Evolutionary conservation across 768 basidiomycete genomes (phyloP), one percentile per base, ranked within the genome.

Genomic region (Boletus eberwhitei): DNA sequence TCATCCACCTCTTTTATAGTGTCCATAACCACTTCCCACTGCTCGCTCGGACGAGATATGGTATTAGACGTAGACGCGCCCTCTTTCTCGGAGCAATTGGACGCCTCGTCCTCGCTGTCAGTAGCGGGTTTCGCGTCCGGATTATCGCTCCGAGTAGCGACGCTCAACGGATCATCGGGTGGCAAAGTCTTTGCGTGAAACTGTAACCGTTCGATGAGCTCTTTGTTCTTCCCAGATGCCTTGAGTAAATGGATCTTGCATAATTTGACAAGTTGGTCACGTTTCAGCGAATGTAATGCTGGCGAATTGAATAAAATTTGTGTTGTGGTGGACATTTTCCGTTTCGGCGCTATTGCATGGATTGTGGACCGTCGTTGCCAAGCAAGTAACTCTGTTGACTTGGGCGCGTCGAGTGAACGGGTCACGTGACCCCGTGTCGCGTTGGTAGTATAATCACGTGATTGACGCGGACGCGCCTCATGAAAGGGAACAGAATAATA

Each of bases 1-100:
- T 88, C 87, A 35, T 87, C 85, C 17, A 76, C 69, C 54, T 91
- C 89, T 48, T 81, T 74, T 36, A 88, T 91, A 54, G 82, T 81
- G 50, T 92, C 90, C 85, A 92, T 90, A n/a, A 91, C 82, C 55
- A 92, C 74, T 64, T 90, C 88, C 89, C 91, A 92, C 61, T 87
- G 85, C 62, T 89, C 87, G 63, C 88, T 88, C 0, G 87, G 86
- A 40, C 87, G 78, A 11, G 83, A 73, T 54, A 75, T 64, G 37
- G 68, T 52, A 58, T 43, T 19, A 57, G 58, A 43, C 12, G 16
- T 44, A 0, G 57, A 50, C 43, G 51, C 26, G 26, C 54, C 46
- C n/a, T 50, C 50, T 39, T 58, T 61, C 14, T 29, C 40, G 22
- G 65, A 59, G 46, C 70, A 32, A 32, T 50, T 65, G 4, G 73